phyloP scores from a whole-genome alignment of 371 early-diverging fungal species.

The Apophysomyces variabilis region DNA sequence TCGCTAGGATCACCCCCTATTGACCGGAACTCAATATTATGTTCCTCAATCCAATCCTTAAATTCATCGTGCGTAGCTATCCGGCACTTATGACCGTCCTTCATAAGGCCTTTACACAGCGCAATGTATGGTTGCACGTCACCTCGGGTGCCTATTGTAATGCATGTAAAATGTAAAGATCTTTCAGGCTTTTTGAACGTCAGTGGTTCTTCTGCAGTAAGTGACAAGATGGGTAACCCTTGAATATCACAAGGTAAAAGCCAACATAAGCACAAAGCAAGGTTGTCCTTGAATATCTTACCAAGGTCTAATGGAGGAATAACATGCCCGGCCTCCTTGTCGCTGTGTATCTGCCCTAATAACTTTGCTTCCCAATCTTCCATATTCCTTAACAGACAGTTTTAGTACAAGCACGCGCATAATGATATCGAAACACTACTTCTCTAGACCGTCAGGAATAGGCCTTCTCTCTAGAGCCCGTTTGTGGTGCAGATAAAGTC shows the following conservation, averaged over 20 bases:
- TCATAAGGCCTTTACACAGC: slow-evolving; percentile 71
- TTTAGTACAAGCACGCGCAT: neutral
- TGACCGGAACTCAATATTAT: slow-evolving; percentile 74
- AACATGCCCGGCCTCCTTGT: neutral
- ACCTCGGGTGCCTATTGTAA: slow-evolving; percentile 84
- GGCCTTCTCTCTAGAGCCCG: slow-evolving; percentile 15
- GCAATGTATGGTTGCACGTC: slow-evolving; percentile 89
- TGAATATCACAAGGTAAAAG: neutral
- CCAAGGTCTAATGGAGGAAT: slow-evolving; percentile 12
- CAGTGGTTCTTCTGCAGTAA: slow-evolving; percentile 6
- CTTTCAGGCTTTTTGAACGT: slow-evolving; percentile 28
- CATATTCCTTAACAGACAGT: slow-evolving; percentile 17
- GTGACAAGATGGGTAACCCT: slow-evolving; percentile 30
- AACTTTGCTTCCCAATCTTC: slow-evolving; percentile 40
- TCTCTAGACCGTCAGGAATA: slow-evolving; percentile 12
- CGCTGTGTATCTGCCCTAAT: slow-evolving; percentile 30
- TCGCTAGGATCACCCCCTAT: slow-evolving; percentile 77
- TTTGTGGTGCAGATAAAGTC: slow-evolving; percentile 37
- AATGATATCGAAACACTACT: slow-evolving; percentile 6
- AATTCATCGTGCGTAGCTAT: slow-evolving; percentile 82
- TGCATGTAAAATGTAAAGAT: slow-evolving; percentile 73
- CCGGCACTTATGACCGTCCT: slow-evolving; percentile 72
- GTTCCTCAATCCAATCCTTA: slow-evolving; percentile 70
- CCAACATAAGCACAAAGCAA: neutral
- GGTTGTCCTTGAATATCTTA: neutral